These are phyloP conservation scores for Sugiyamaella japonica DNA, from an alignment of 1,139 yeast genomes.

Conservation along the genomic window DNA sequence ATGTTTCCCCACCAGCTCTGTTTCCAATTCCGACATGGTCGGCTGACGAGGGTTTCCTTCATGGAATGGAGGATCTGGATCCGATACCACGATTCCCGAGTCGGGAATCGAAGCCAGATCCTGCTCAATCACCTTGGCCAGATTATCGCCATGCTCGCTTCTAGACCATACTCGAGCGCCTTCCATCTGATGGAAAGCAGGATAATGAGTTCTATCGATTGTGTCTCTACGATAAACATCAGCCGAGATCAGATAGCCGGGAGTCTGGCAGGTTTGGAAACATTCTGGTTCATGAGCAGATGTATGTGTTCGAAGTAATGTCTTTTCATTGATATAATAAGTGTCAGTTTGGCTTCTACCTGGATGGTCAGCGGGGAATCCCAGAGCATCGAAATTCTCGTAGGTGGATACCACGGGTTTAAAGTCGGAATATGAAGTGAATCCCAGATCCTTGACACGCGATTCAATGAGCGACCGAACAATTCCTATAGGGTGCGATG, in stretches of 20 bases:
- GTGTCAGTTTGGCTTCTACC: conserved; percentile 94
- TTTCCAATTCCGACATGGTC: conserved; percentile 68
- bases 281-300: conserved; percentile 95
- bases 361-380: conserved; percentile 89
- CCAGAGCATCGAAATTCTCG: conserved; percentile 88
- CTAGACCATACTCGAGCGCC: conserved; percentile 89
- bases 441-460: conserved; percentile 65
- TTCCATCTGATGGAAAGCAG: conserved; percentile 97
- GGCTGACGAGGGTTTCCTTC: conserved; percentile 75
- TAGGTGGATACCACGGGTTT: conserved; percentile 77
- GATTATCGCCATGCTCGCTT: conserved; percentile 41
- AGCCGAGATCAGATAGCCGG: conserved; percentile 91
- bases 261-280: conserved; percentile 63
- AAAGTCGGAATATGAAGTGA: conserved; percentile 78
- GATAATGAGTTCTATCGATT: conserved; percentile 93
- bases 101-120: conserved; percentile 70
- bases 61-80: conserved; percentile 60
- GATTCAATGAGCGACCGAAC: conserved; percentile 70
- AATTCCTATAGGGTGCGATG: conserved; percentile 87
- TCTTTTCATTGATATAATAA: conserved; percentile 73
- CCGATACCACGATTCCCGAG: conserved; percentile 71
- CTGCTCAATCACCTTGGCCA: conserved; percentile 49
- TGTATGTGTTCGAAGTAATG: conserved; percentile 86
- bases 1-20: conserved; percentile 69
- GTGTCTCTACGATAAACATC: conserved; percentile 96